These are phyloP conservation scores for Lodderomyces oxycetoniae DNA, from an alignment of 1,139 yeast genomes.

Conservation along the genomic window DNA sequence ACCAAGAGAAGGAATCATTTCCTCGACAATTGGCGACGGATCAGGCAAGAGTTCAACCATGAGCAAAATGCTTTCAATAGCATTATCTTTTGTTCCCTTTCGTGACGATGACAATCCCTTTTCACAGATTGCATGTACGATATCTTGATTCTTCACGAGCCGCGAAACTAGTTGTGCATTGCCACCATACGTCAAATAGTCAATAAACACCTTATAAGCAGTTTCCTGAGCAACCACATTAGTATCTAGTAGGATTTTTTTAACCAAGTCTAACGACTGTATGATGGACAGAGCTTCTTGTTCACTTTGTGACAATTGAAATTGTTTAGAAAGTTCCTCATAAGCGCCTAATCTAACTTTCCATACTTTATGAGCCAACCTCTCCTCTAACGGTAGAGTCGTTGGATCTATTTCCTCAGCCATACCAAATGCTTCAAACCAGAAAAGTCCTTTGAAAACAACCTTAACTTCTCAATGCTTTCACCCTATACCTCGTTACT, in stretches of 20 bases:
- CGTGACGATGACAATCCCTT: conserved; percentile 76
- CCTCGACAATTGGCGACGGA: conserved; percentile 65
- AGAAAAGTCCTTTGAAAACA: too few relatives aligned
- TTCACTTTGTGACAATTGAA: conserved; percentile 52
- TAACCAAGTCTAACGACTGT: conserved; percentile 36
- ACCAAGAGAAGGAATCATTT: conserved; percentile 54
- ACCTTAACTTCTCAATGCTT: too few relatives aligned
- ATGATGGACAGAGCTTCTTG: conserved; percentile 50
- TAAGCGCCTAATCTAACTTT: conserved; percentile 82
- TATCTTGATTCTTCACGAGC: conserved; percentile 31
- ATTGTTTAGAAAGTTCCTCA: conserved; percentile 54
- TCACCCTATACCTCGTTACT: too few relatives aligned
- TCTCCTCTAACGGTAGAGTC: conserved; percentile 59
- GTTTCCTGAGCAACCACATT: conserved; percentile 93
- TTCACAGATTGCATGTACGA: conserved; percentile 65
- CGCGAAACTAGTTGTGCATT: conserved; percentile 28
- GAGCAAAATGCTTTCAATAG: conserved; percentile 58
- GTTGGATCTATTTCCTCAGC: conserved; percentile 58
- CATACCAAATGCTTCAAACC: conserved; percentile 22
- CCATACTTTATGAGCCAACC: conserved; percentile 78
- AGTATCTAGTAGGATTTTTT: conserved; percentile 62
- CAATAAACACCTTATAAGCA: conserved; percentile 55
- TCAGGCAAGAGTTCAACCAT: conserved; percentile 59
- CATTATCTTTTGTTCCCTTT: conserved; percentile 64
- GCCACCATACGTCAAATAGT: conserved; percentile 61